Base-by-base conservation (phyloP, 495 filamentous ascomycete genomes). In the Neurospora hispaniola region DNA sequence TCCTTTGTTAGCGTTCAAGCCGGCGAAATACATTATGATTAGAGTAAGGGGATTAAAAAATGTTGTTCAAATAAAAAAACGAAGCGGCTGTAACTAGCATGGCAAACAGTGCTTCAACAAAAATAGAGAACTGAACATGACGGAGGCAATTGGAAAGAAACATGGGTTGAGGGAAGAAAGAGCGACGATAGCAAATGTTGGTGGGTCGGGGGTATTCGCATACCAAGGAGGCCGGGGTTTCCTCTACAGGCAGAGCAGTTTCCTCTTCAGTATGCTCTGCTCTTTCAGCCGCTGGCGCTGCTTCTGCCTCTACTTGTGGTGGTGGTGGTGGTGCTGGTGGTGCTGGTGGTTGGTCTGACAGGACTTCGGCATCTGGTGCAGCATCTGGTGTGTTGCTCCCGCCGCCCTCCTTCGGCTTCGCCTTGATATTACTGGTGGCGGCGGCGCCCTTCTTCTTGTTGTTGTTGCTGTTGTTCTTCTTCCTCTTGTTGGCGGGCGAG, bases 401-500 rank as follows among this genome's bases (percentile, higher is more conserved):
- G 70, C 23, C 16, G 42, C 23, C 54, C 54, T 62, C 54, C 54
- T 62, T 31, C 54, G 54, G 54, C 54, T 75, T 76, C 42, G 44
- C 77, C 48, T 76, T 79, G 42, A 20, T 75, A 40, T 81, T 81
- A 54, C 27, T 31, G 27, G 74, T 69, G 35, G 77, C 78, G 27
- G 78, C 77, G 18, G 78, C 72, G 76, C 81, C 78, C 72, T 80
- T 81, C 62, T 81, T 86, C 81, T 88, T 91, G 81, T 31, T 1
- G 27, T 90, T 92, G 84, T 88, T 90, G 80, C 4, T 38, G 35
- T 90, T 92, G 84, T 90, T 92, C 80, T 89, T 92, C 80, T 86
- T 89, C 79, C 88, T 91, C 85, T 91, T 93, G 75, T 90, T 89
- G 70, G 31, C 70, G 46, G 44, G 62, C 23, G 71, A 54, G 14